Base-by-base conservation (phyloP, 164 flowering plant genomes). In the Nymphaea colorata region DNA sequence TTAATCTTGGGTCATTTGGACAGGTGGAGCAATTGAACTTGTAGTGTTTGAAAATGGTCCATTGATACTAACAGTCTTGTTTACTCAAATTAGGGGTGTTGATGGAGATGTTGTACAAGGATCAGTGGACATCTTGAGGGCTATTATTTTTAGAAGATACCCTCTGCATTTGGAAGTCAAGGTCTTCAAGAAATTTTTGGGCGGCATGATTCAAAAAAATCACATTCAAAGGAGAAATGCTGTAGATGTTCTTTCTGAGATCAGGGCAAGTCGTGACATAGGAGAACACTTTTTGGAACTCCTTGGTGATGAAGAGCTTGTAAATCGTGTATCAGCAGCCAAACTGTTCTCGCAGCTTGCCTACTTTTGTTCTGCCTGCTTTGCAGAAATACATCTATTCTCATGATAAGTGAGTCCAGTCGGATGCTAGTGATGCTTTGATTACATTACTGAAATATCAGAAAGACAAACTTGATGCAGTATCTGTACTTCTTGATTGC, bases 1-100 rank as follows among this genome's bases (percentile, higher is more conserved):
- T 92, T 91, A 76, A 73, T 91, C 42, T 77, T 83, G 82, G 97
- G 97, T 36, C 89, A 91, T 41, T 71, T 86, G 47, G 79, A 82
- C 60, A 70, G 69, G 69, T 67, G 85, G 79, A 74, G 85, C 76
- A 69, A 78, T 91, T 76, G 86, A 79, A 73, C 74, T 67, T 69
- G 76, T 78, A 47, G 67, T 81, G 62, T 73, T 77, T 55, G 89
- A 84, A 64, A 75, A 76, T 74, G 91, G 88, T 44, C 59, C 64
- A 67, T 78, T 76, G 75, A 74, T 88, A 60, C 79, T 83, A 14
- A 75, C 67, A 7, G 66, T 79, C 74, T 80, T 91, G 69, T 66
- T 88, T 64, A 76, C 82, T 6, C 94, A 83, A 88, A 85, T 91
- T 67, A 83, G 78, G 43, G 79, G 79, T 69, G 67, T 64, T 67